Conservation (phyloP, 2,329 filamentous ascomycete species). For the Aspergillus quadrilineatus region DNA sequence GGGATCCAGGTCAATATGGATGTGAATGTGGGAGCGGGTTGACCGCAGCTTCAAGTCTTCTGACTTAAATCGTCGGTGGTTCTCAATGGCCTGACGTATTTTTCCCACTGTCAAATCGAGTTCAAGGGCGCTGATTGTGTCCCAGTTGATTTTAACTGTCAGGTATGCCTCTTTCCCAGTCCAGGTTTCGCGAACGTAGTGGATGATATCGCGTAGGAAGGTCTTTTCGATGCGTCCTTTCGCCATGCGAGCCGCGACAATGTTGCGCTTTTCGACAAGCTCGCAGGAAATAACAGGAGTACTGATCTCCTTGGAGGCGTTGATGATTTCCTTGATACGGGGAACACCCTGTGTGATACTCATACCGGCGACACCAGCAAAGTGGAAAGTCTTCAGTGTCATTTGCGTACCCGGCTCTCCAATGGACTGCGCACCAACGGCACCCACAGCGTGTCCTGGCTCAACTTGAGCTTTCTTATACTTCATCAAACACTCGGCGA, state of each 20-base stretch:
- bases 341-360: slow-evolving; percentile 98
- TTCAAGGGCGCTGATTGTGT: slow-evolving; percentile 75
- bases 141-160: slow-evolving; percentile 75
- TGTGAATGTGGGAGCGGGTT: slow-evolving; percentile 61
- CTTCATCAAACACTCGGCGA: slow-evolving; percentile 79
- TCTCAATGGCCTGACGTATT: slow-evolving; percentile 73
- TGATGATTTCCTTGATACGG: slow-evolving; percentile 99
- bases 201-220: slow-evolving; percentile 76
- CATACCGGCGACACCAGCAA: slow-evolving; percentile 98
- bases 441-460: slow-evolving; percentile 91
- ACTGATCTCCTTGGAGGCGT: slow-evolving; percentile 89
- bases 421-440: slow-evolving; percentile 95
- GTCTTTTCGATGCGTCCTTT: slow-evolving; percentile 96
- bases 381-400: slow-evolving; percentile 99
- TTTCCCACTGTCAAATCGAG: slow-evolving; percentile 73
- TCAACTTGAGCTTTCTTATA: slow-evolving; percentile 90
- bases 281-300: slow-evolving; percentile 91
- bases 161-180: slow-evolving; percentile 73
- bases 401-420: slow-evolving; percentile 98
- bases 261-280: slow-evolving; percentile 70
- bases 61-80: slow-evolving; percentile 72
- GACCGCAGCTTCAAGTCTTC: slow-evolving; percentile 62
- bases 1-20: slow-evolving; percentile 60
- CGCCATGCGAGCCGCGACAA: slow-evolving; percentile 81
- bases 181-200: slow-evolving; percentile 86